Conservation (phyloP, 108 stramenopile species). For the Nitzschia palea region DNA sequence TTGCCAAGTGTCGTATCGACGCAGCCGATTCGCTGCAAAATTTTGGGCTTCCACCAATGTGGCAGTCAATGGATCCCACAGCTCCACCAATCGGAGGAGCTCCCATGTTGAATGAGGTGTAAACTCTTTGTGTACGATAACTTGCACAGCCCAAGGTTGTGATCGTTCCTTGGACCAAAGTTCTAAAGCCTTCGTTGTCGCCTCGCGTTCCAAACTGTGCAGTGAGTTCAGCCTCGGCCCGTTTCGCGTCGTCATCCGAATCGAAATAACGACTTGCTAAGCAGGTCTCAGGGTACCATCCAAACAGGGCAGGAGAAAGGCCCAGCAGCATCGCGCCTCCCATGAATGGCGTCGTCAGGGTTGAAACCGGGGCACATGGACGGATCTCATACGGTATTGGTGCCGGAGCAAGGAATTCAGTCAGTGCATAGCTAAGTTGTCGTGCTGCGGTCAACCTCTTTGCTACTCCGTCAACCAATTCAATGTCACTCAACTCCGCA, state of each 20-base stretch:
- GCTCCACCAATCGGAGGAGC: constrained; percentile 59
- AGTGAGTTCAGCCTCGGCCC: constrained; percentile 28
- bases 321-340: constrained; percentile 68
- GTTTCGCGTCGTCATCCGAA: constrained; percentile 20
- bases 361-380: constrained; percentile 29
- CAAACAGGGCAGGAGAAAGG: constrained; percentile 56
- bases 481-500: constrained; percentile 44
- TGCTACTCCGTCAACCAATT: constrained; percentile 31
- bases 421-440: constrained; percentile 24
- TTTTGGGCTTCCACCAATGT: constrained; percentile 66
- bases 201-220: constrained; percentile 53
- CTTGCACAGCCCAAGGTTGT: constrained; percentile 69
- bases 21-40: constrained; percentile 72
- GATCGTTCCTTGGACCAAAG: constrained; percentile 56
- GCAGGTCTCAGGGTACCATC: constrained; percentile 59
- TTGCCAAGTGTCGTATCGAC: constrained; percentile 59
- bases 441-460: constrained; percentile 32
- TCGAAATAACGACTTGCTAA: constrained; percentile 34
- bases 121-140: constrained; percentile 33
- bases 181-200: constrained; percentile 59
- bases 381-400: constrained; percentile 23
- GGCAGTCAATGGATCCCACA: constrained; percentile 71
- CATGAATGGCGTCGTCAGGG: constrained; percentile 17
- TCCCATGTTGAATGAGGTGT: constrained; percentile 34
- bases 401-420: constrained; percentile 21